These are phyloP conservation scores for Pleurotus citrinopileatus DNA, from an alignment of 768 basidiomycete species.

Conservation along the genomic window DNA sequence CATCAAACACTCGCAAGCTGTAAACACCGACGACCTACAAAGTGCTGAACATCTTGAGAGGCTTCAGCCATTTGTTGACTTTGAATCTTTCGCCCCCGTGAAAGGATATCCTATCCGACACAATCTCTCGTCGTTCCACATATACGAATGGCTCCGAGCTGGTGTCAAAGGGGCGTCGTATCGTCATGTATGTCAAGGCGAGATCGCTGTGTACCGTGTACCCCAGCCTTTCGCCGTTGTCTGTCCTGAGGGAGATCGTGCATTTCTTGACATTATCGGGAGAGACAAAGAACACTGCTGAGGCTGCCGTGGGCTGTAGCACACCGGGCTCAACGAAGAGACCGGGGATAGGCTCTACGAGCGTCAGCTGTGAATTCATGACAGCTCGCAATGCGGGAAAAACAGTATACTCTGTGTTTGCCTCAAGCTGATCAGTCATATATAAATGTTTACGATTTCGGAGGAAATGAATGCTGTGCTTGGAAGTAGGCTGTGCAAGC, in stretches of 20 bases:
- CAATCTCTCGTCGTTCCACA: constrained; percentile 17
- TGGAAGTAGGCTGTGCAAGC: too few relatives aligned
- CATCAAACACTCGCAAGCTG: not conserved
- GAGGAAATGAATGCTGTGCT: too few relatives aligned
- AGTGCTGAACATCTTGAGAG: constrained; percentile 14
- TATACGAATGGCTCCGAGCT: constrained; percentile 14
- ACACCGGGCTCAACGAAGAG: constrained; percentile 4
- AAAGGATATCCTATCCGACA: constrained; percentile 22
- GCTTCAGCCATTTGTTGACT: constrained; percentile 21
- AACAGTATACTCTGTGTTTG: too few relatives aligned
- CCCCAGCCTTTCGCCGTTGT: not conserved
- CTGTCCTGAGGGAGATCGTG: not conserved
- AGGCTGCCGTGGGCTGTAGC: not conserved
- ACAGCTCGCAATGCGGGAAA: too few relatives aligned
- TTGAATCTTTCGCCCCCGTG: constrained; percentile 16
- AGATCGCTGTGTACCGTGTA: constrained; percentile 9
- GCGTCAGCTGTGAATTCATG: constrained; percentile 14
- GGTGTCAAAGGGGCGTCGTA: constrained; percentile 2
- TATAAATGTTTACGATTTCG: too few relatives aligned
- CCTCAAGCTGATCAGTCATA: too few relatives aligned
- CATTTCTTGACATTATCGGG: constrained; percentile 16
- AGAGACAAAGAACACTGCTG: constrained; percentile 4
- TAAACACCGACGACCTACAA: constrained; percentile 21
- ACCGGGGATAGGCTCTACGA: constrained; percentile 12
- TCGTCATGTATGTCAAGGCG: not conserved